These are phyloP conservation scores for Fusarium odoratissimum DNA, from an alignment of 2,329 filamentous ascomycete species.

Conservation along the genomic window DNA sequence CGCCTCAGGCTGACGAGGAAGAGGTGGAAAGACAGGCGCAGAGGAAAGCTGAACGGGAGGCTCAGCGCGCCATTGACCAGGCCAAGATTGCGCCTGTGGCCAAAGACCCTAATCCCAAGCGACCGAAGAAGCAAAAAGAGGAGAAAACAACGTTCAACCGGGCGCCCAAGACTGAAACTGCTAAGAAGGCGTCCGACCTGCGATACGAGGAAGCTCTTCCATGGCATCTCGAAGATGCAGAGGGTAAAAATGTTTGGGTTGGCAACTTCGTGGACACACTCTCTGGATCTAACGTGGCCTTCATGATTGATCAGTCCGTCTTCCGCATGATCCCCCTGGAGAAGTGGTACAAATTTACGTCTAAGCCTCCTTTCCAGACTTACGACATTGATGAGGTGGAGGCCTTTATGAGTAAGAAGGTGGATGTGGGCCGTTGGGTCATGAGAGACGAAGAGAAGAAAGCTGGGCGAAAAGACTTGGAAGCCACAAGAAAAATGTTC, in stretches of 20 bases:
- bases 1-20: conserved; percentile 63
- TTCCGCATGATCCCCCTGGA: conserved; percentile 93
- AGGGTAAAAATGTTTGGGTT: conserved; percentile 94
- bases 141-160: conserved; percentile 91
- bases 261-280: conserved; percentile 91
- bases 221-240: conserved; percentile 97
- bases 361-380: conserved; percentile 82
- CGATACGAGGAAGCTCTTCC: conserved; percentile 96
- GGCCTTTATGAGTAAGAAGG: conserved; percentile 82
- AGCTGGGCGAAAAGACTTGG: conserved; percentile 66
- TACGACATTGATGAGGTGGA: conserved; percentile 88
- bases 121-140: conserved; percentile 73
- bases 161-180: conserved; percentile 82
- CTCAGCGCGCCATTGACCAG: conserved; percentile 85
- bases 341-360: conserved; percentile 92
- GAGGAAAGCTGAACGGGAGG: conserved; percentile 80
- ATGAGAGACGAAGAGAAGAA: conserved; percentile 75
- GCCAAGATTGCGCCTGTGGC: conserved; percentile 91
- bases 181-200: conserved; percentile 76
- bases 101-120: conserved; percentile 65
- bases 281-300: conserved; percentile 85
- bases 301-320: conserved; percentile 74
- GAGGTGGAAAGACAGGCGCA: conserved; percentile 76
- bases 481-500: conserved; percentile 65
- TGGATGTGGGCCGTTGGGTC: conserved; percentile 82